Base-by-base conservation (phyloP, 2,329 filamentous ascomycete genomes). In the Cercospora zeina region DNA sequence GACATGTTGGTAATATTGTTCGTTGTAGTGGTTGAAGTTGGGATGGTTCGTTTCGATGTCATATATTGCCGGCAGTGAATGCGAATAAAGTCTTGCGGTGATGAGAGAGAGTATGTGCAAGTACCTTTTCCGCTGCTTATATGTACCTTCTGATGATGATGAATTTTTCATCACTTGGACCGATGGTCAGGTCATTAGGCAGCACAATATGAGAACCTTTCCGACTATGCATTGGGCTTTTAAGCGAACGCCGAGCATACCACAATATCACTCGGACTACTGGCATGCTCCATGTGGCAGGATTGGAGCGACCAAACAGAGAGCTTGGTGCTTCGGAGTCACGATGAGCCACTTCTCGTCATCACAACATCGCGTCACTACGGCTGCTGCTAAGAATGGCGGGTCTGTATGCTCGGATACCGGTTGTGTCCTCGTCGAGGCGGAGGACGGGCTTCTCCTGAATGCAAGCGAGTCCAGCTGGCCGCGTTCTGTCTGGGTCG, bases 221-320 rank as follows among this genome's bases (percentile, higher is more conserved):
- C 30, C 27, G 16, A 9, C 49, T 53, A 34, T 24, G 42, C 42
- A 47, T 47, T 53, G 49, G 21, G 19, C 24, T n/a, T 7, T 6
- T 33, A 53, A 59, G 24, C 34, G 57, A 59, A 59, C 47, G 31
- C 57, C 57, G 49, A 59, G 57, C 57, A 53, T 31, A 54, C 34
- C 47, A 30, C 56, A 37, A 13, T 21, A 56, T 56, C 36, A 56
- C 31, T 56, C 54, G 36, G 36, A 31, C 54, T 27, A 39, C 34
- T 39, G 45, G 54, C 54, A 36, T 16, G 10, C 50, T 34, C 16
- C 33, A 30, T 37, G 16, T 19, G 11, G 21, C 19, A 21, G 33
- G 4, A 54, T 37, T 27, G n/a, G n/a, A n/a, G n/a, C 24, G 33
- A 39, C 51, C 51, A 39, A 54, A 37, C 33, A 54, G 51, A 54